Conservation (phyloP, 2,329 filamentous ascomycete species). For the Fusarium poae region DNA sequence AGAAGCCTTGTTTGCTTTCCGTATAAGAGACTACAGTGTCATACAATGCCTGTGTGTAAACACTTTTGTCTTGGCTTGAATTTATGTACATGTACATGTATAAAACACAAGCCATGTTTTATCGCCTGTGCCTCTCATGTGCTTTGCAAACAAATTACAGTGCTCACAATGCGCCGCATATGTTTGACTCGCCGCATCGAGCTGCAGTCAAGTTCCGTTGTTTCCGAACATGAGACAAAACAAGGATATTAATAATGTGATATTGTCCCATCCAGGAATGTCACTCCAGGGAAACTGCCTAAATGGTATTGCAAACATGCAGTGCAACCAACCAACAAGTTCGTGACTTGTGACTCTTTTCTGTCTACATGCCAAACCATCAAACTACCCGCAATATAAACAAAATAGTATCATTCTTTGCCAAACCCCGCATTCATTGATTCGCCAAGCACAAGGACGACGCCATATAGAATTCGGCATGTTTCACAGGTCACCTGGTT, state of each 20-base stretch:
- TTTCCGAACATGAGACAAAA: slow-evolving; percentile 22
- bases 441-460: neutral
- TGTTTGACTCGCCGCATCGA: slow-evolving; percentile 10
- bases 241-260: neutral
- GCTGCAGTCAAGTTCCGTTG: slow-evolving; percentile 16
- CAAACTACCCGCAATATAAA: neutral
- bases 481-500: neutral
- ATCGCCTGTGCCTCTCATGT: slow-evolving; percentile 19
- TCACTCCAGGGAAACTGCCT: slow-evolving; percentile 14
- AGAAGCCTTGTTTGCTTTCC: slow-evolving; percentile 11
- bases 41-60: slow-evolving; percentile 14
- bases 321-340: neutral
- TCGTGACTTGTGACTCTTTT: neutral
- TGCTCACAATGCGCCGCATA: slow-evolving; percentile 18
- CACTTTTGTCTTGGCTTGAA: neutral
- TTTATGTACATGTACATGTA: neutral
- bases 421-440: neutral
- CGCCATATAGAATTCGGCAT: neutral
- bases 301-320: slow-evolving; percentile 7
- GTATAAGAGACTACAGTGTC: neutral
- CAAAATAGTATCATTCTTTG: neutral
- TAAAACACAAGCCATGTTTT: neutral
- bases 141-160: slow-evolving; percentile 21
- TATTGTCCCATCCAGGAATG: slow-evolving; percentile 3
- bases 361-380: neutral